Base-by-base conservation (phyloP, 164 flowering plant genomes). In the Berberis thunbergii region DNA sequence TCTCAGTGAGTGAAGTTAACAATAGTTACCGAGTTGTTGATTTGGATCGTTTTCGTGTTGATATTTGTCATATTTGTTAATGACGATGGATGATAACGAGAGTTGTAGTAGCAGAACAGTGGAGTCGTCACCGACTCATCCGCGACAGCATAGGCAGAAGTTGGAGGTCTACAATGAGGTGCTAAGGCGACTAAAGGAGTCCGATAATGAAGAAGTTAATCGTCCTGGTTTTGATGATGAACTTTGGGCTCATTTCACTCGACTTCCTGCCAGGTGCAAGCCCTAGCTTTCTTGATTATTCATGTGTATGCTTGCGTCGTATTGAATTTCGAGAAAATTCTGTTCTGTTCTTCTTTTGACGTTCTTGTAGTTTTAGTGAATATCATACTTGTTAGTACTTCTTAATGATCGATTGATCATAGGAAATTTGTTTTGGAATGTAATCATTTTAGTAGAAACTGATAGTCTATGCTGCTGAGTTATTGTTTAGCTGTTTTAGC, bases 31-130 rank as follows among this genome's bases (percentile, higher is more conserved):
- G 9, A 48, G 10, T 48, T 48, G 50, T 6, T 1, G 10, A 6
- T 48, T 11, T 7, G 10, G 50, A 48, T 7, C 7, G 50, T 6
- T 1, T 6, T 7, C 7, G 50, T 6, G 43, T 8, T 7, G 10
- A 11, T 6, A 11, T 48, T 50, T 50, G 7, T 10, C 12, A 8
- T 50, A 12, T 7, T 54, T 38, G 40, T 40, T 53, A 69, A 89
- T 86, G 88, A 84, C 82, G 80, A 50, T 50, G 54, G 54, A 85
- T 4, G 97, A 86, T 64, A 72, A 59, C 4, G 95, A 86, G 87
- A 92, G 96, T 68, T 85, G 96, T 64, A 85, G 93, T 39, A 92
- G 97, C 67, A 76, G 90, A 70, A 78, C 82, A 5, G 70, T 73
- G 72, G 86, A 77, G 45, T 74, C 83, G 60, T 72, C 60, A 53